These are phyloP conservation scores for Zalaria obscura DNA, from an alignment of 2,329 filamentous ascomycete genomes.

Conservation along the genomic window DNA sequence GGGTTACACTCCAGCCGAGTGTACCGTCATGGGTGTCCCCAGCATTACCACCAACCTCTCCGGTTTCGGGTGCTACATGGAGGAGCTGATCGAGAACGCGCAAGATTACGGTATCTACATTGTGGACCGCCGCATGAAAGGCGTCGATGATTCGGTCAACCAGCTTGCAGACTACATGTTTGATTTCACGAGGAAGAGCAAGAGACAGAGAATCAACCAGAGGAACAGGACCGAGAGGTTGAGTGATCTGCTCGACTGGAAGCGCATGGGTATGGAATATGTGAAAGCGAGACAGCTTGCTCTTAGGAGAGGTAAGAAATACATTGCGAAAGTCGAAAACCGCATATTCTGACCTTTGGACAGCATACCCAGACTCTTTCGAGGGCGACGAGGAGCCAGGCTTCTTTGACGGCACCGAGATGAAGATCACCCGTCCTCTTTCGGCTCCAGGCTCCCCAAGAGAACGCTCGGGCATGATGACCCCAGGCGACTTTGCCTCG, in stretches of 20 bases:
- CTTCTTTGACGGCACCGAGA: constrained; percentile 82
- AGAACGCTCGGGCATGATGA: constrained; percentile 95
- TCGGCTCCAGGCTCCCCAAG: constrained; percentile 88
- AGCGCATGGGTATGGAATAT: constrained; percentile 98
- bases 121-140: constrained; percentile 88
- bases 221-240: constrained; percentile 90
- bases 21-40: constrained; percentile 96
- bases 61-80: constrained; percentile 98
- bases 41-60: constrained; percentile 97
- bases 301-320: constrained; percentile 47
- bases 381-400: constrained; percentile 63
- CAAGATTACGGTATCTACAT: constrained; percentile 99
- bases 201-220: constrained; percentile 95
- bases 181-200: constrained; percentile 85
- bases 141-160: constrained; percentile 93
- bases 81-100: constrained; percentile 95
- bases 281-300: constrained; percentile 93
- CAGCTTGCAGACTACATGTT: constrained; percentile 87
- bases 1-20: constrained; percentile 97
- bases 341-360: not conserved
- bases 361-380: constrained; percentile 80
- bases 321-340: constrained; percentile 7
- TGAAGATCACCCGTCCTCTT: constrained; percentile 89
- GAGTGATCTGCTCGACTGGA: constrained; percentile 94
- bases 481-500: constrained; percentile 91